Conservation (phyloP, 257 asterid species). For the Ilex aquifolium region DNA sequence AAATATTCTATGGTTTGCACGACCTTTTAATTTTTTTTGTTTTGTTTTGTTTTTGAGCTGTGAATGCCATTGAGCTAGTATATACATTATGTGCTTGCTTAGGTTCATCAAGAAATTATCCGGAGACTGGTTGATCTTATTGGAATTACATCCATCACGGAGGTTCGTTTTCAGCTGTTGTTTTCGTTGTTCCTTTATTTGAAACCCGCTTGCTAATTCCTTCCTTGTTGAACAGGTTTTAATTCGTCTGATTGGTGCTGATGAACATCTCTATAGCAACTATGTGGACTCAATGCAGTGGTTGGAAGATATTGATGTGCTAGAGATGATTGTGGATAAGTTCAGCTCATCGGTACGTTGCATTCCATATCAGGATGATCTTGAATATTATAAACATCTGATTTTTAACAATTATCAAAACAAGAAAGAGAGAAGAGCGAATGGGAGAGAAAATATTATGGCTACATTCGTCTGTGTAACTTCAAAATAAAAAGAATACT, state of each 20-base stretch:
- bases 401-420: no score
- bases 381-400: no score
- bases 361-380: slow-evolving; percentile 14
- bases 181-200: not conserved
- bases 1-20: no score
- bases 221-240: slow-evolving; percentile 51
- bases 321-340: slow-evolving; percentile 87
- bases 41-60: not conserved
- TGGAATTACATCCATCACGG: slow-evolving; percentile 84
- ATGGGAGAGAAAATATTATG: no score
- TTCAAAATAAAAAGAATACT: no score
- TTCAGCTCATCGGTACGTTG: slow-evolving; percentile 87
- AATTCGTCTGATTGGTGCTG: slow-evolving; percentile 72
- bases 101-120: slow-evolving; percentile 75
- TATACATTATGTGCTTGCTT: slow-evolving; percentile 18
- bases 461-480: no score
- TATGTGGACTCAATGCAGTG: slow-evolving; percentile 69
- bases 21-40: no score
- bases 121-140: slow-evolving; percentile 64
- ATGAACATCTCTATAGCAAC: slow-evolving; percentile 65
- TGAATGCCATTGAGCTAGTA: slow-evolving; percentile 15
- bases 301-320: slow-evolving; percentile 72
- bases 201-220: slow-evolving; percentile 2
- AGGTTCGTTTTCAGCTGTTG: slow-evolving; percentile 39
- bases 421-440: no score